Percentiles rank a stretch among this genome's conserved stretches.
Conservation (phyloP, 2,329 filamentous ascomycete genomes). For the Penicillium sp. region DNA sequence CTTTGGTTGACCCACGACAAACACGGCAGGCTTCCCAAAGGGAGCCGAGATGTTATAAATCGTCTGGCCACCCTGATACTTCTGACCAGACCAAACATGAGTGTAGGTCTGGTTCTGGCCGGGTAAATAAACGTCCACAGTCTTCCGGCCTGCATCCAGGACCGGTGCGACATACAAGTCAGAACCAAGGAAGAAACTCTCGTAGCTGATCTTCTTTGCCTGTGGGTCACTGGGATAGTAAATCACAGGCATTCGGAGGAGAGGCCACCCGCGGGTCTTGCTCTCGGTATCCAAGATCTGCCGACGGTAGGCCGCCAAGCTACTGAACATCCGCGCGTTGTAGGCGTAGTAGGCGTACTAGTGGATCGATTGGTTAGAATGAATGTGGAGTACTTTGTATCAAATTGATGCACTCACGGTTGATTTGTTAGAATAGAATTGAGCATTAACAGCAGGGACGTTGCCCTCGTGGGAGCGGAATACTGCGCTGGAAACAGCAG, state of each 20-base stretch:
- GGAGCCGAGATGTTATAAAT: constrained; percentile 13
- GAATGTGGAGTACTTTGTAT: too few relatives aligned
- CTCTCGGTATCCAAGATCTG: constrained; percentile 28
- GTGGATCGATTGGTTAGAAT: too few relatives aligned
- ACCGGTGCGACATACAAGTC: constrained; percentile 26
- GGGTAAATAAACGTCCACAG: constrained; percentile 22
- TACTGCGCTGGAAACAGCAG: constrained; percentile 33
- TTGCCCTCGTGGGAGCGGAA: constrained; percentile 42
- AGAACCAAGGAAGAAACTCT: constrained; percentile 24
- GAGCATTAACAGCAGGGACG: constrained; percentile 36
- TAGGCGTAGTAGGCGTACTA: constrained; percentile 38
- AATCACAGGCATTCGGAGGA: constrained; percentile 26
- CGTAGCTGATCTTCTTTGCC: constrained; percentile 23
- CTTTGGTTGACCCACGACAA: constrained; percentile 17
- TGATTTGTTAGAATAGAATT: constrained; percentile 37
- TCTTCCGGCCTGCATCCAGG: constrained; percentile 16
- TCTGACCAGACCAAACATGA: constrained; percentile 20
- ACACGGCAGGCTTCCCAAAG: constrained; percentile 23
- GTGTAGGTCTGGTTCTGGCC: constrained; percentile 16
- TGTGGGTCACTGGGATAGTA: constrained; percentile 20
- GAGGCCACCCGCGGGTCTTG: constrained; percentile 21
- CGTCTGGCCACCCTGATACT: constrained; percentile 17
- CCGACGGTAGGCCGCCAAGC: constrained; percentile 33
- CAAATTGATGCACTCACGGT: too few relatives aligned
- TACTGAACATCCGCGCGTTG: constrained; percentile 37